These are phyloP conservation scores for Fusarium sp. DNA, from an alignment of 2,329 filamentous ascomycete species.

Conservation along the genomic window DNA sequence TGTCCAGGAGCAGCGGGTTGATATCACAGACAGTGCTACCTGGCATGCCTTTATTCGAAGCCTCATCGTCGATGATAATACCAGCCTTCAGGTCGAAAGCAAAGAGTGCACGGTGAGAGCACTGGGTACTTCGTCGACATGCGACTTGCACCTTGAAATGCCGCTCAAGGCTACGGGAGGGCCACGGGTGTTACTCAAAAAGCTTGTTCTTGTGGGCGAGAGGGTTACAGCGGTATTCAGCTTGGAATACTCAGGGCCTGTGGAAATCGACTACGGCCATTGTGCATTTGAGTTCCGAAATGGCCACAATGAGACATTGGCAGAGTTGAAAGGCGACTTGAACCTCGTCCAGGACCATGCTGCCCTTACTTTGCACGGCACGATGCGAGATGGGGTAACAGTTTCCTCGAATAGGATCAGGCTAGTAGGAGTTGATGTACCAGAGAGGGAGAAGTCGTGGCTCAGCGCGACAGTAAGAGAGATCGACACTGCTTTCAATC, in stretches of 20 bases:
- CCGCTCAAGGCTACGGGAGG: conserved; percentile 48
- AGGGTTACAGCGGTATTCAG: conserved; percentile 42
- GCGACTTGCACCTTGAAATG: conserved; percentile 46
- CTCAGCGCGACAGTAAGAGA: conserved; percentile 48
- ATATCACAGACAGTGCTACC: conserved; percentile 48
- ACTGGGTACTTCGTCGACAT: conserved; percentile 42
- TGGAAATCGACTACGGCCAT: conserved; percentile 51
- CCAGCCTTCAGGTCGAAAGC: conserved; percentile 50
- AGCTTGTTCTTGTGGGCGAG: conserved; percentile 35
- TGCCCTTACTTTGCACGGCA: conserved; percentile 50
- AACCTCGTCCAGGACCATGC: conserved; percentile 47
- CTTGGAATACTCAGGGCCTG: conserved; percentile 50
- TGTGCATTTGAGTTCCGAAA: conserved; percentile 52
- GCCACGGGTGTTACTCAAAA: conserved; percentile 41
- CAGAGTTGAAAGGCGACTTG: conserved; percentile 49
- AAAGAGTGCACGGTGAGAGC: conserved; percentile 47
- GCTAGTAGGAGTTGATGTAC: conserved; percentile 46
- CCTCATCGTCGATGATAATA: conserved; percentile 49
- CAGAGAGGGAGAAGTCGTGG: conserved; percentile 46
- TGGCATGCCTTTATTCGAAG: conserved; percentile 52
- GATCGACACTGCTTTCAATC: conserved; percentile 43
- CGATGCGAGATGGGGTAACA: conserved; percentile 15
- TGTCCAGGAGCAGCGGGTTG: conserved; percentile 48
- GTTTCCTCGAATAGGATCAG: conserved; percentile 39
- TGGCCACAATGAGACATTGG: conserved; percentile 44